These are phyloP conservation scores for Dactylellina drechsleri DNA, from an alignment of 2,329 filamentous ascomycete species.

Conservation along the genomic window DNA sequence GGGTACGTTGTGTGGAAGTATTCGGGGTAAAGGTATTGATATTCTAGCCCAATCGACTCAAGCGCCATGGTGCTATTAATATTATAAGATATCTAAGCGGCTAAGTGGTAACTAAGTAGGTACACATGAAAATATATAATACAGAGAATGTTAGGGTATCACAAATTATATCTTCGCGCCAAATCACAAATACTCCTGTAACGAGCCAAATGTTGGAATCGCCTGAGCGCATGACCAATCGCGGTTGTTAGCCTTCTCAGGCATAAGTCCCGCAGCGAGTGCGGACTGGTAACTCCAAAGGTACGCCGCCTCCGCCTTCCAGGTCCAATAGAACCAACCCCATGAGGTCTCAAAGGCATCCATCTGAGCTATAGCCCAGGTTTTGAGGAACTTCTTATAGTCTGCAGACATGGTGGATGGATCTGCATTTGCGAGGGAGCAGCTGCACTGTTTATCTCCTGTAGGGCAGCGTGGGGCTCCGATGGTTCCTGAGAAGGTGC, in stretches of 20 bases:
- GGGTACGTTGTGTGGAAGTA: no score
- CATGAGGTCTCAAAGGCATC: conserved; percentile 88
- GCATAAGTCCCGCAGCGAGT: conserved; percentile 80
- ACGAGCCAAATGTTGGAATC: conserved; percentile 63
- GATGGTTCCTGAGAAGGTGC: conserved; percentile 76
- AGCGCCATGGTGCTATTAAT: background rate
- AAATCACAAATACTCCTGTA: conserved; percentile 37
- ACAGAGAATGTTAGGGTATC: no score
- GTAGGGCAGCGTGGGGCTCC: conserved; percentile 77
- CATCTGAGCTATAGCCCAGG: conserved; percentile 95
- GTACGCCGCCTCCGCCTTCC: conserved; percentile 84
- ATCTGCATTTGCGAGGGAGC: conserved; percentile 79
- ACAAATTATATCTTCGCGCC: no score
- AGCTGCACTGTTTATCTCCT: conserved; percentile 73
- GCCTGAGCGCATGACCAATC: conserved; percentile 71
- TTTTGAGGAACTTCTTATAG: conserved; percentile 86
- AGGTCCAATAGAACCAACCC: conserved; percentile 99
- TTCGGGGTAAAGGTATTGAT: no score
- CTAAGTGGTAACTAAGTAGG: background rate
- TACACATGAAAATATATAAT: background rate
- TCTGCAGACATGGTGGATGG: conserved; percentile 73
- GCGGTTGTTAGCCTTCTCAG: conserved; percentile 75
- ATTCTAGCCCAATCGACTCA: no score
- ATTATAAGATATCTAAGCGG: background rate
- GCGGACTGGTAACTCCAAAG: conserved; percentile 95